Evolutionary conservation across 2,329 filamentous ascomycete genomes (phyloP).

Genomic region (Ascochyta rabiei): DNA sequence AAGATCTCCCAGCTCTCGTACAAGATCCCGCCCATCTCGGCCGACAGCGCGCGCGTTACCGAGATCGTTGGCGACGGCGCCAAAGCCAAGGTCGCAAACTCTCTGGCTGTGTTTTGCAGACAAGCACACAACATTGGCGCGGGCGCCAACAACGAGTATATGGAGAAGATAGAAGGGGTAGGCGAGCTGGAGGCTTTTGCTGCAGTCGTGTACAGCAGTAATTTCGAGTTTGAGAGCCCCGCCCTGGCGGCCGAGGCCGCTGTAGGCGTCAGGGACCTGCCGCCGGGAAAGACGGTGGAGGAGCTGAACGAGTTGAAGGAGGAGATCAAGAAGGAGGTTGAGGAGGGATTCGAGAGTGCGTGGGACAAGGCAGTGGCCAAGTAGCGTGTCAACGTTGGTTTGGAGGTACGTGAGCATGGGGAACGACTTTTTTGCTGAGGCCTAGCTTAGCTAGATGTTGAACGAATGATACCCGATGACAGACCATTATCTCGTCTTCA

Average conservation of each 20-base stretch:
- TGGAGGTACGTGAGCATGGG: neutral
- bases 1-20: slow-evolving; percentile 82
- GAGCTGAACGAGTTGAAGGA: slow-evolving; percentile 61
- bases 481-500: neutral
- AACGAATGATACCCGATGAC: slow-evolving; percentile 18
- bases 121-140: slow-evolving; percentile 90
- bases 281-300: slow-evolving; percentile 46
- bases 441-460: neutral
- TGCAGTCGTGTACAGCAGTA: slow-evolving; percentile 85
- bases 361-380: slow-evolving; percentile 69
- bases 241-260: slow-evolving; percentile 33
- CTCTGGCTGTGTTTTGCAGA: slow-evolving; percentile 85
- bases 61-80: slow-evolving; percentile 59
- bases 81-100: slow-evolving; percentile 80
- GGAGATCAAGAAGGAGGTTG: slow-evolving; percentile 32
- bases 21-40: slow-evolving; percentile 61
- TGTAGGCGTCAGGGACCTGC: neutral
- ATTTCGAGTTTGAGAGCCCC: slow-evolving; percentile 65
- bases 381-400: slow-evolving; percentile 10
- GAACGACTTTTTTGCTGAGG: neutral
- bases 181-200: slow-evolving; percentile 81
- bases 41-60: slow-evolving; percentile 52
- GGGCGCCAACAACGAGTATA: slow-evolving; percentile 57
- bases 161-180: slow-evolving; percentile 74
- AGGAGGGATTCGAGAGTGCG: slow-evolving; percentile 68